Percentiles rank a stretch among this genome's conserved stretches.
These are phyloP conservation scores for Gautieria morchelliformis DNA, from an alignment of 768 basidiomycete genomes.

Conservation along the genomic window DNA sequence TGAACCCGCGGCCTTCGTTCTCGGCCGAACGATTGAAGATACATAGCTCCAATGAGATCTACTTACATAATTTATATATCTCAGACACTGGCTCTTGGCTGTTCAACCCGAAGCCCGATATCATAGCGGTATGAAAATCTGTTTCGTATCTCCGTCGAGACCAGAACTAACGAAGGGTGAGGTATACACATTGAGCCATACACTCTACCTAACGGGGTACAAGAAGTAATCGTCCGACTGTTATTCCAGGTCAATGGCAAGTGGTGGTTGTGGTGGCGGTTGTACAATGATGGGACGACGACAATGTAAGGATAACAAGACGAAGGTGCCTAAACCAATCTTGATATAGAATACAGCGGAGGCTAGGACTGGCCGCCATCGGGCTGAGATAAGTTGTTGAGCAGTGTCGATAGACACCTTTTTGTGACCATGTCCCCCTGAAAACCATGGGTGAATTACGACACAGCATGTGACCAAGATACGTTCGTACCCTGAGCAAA, in stretches of 20 bases:
- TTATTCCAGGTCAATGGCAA: not conserved
- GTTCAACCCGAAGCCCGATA: too few relatives aligned
- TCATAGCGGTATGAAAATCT: too few relatives aligned
- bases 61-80: too few relatives aligned
- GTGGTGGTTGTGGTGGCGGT: not conserved
- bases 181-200: not conserved
- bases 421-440: constrained; percentile 98
- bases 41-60: too few relatives aligned
- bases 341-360: not conserved
- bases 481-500: constrained; percentile 66
- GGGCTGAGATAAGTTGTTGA: constrained; percentile 55
- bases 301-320: not conserved
- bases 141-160: too few relatives aligned
- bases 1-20: too few relatives aligned
- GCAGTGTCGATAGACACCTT: constrained; percentile 80
- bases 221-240: constrained; percentile 3
- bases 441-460: not conserved
- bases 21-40: too few relatives aligned
- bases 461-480: not conserved
- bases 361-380: constrained; percentile 4
- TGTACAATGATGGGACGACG: not conserved
- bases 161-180: not conserved
- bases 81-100: too few relatives aligned
- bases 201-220: not conserved
- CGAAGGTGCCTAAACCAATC: not conserved